Conservation (phyloP, 108 stramenopile species). For the Nannochloropsis gaditana region DNA sequence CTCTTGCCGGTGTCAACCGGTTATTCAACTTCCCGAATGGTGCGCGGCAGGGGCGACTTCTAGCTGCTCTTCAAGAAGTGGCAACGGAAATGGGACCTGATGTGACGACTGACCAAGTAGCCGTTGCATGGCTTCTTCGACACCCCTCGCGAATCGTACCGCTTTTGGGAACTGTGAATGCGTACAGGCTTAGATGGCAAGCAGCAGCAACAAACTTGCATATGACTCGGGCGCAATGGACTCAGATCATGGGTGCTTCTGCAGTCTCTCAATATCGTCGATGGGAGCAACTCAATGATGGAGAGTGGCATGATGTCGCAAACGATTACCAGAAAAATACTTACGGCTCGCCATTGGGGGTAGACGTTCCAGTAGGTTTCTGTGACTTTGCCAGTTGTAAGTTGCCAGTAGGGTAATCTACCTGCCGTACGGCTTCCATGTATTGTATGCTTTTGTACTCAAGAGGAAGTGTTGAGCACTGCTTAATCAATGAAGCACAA, state of each 20-base stretch:
- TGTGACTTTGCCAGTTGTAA: not conserved
- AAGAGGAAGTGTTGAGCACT: no score
- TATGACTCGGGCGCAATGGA: slow-evolving; percentile 3
- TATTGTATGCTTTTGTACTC: no score
- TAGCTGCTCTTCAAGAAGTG: not conserved
- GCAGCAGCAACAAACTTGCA: not conserved
- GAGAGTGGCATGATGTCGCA: slow-evolving; percentile 4
- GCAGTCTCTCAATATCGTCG: not conserved
- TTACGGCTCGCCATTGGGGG: not conserved
- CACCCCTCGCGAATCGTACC: not conserved
- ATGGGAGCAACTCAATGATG: not conserved
- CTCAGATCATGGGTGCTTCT: not conserved
- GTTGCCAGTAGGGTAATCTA: not conserved
- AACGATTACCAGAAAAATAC: not conserved
- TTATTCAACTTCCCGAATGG: not conserved
- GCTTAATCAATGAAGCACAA: no score
- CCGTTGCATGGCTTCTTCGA: not conserved
- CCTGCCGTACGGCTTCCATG: no score
- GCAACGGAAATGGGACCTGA: not conserved
- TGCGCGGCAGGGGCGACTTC: not conserved
- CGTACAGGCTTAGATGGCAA: not conserved
- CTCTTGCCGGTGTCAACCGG: not conserved
- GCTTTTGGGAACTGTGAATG: not conserved
- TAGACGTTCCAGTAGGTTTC: not conserved
- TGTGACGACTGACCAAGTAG: not conserved